Conservation (phyloP, 169 alveolate genomes). For the Plasmodium vinckei region DNA sequence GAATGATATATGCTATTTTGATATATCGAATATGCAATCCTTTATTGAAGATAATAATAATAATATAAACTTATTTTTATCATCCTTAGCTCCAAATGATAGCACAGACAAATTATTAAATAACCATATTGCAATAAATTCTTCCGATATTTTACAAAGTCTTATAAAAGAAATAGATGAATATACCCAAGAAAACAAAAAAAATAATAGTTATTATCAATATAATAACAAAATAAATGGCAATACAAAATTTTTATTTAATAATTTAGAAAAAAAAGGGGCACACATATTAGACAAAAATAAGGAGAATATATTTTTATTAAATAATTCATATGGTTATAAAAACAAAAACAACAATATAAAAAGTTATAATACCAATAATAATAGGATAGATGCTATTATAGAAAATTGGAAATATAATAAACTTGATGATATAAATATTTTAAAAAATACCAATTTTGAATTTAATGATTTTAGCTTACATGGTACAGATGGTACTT, state of each 20-base stretch:
- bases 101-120: not conserved
- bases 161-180: slow-evolving; percentile 19
- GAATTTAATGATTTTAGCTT: not conserved
- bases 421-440: not conserved
- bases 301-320: not conserved
- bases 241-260: not conserved
- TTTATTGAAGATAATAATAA: slow-evolving; percentile 45
- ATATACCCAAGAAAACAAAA: not conserved
- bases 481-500: no score
- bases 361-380: not conserved
- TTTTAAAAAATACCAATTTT: not conserved
- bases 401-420: not conserved
- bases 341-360: not conserved
- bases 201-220: not conserved
- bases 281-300: not conserved
- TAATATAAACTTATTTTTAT: slow-evolving; percentile 50
- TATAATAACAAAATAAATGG: not conserved
- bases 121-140: not conserved
- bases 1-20: not conserved
- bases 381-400: not conserved
- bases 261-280: not conserved
- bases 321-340: not conserved
- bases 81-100: slow-evolving; percentile 8
- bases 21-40: slow-evolving; percentile 9
- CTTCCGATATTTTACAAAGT: slow-evolving; percentile 11